Percentiles rank a stretch among this genome's conserved stretches.
phyloP scores from a whole-genome alignment of 176 grass and related monocot species.

The Saccharum officinarum region DNA sequence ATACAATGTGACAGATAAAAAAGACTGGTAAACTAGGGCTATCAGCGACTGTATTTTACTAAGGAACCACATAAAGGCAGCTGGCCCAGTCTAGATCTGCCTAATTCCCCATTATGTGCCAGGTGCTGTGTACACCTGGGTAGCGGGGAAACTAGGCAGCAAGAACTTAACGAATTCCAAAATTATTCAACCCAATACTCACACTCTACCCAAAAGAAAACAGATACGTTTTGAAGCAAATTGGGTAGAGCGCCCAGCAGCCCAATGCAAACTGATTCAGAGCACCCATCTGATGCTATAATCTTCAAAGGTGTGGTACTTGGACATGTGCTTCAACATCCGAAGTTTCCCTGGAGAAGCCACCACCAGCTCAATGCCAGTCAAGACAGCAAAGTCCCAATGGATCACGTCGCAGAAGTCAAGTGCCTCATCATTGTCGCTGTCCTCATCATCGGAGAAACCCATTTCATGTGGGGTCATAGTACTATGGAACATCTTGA shows the following conservation, averaged over 20 bases:
- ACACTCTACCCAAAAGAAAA: background rate
- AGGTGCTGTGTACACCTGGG: no score
- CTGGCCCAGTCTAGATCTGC: no score
- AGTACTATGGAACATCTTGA: background rate
- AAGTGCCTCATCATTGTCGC: background rate
- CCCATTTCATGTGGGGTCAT: background rate
- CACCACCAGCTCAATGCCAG: constrained; percentile 5
- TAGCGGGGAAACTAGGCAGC: background rate
- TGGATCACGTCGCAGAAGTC: background rate
- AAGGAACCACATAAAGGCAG: no score
- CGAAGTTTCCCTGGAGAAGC: background rate
- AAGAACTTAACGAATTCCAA: no score
- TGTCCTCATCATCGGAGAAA: background rate
- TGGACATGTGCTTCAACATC: constrained; percentile 28
- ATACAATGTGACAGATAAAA: no score
- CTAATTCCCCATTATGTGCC: no score
- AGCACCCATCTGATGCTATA: background rate
- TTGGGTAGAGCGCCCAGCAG: background rate
- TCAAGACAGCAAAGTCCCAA: background rate
- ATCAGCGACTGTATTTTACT: no score
- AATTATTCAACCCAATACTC: background rate
- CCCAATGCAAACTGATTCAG: background rate
- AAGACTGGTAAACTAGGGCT: no score
- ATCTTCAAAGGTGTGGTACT: background rate
- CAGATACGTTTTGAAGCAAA: background rate